phyloP scores from a whole-genome alignment of 352 stramenopile species.

The Phytophthora tentaculata region DNA sequence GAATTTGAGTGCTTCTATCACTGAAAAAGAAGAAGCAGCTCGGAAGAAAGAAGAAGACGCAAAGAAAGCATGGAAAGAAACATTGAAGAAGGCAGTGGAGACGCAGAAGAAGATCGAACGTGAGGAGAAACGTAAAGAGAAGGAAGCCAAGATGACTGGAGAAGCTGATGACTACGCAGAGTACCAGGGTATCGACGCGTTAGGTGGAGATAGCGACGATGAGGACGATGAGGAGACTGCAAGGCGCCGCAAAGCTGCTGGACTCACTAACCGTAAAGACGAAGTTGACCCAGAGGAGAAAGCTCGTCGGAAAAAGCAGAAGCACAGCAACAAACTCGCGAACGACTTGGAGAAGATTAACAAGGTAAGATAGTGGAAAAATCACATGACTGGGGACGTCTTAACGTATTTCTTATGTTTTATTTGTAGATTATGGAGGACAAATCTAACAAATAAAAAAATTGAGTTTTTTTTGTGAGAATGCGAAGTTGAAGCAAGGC shows the following conservation, averaged over 20 bases:
- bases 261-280: constrained; percentile 25
- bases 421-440: constrained; percentile 43
- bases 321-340: constrained; percentile 68
- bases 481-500: no score
- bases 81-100: constrained; percentile 59
- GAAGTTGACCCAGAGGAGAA: constrained; percentile 41
- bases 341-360: constrained; percentile 81
- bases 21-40: constrained; percentile 52
- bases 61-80: constrained; percentile 62
- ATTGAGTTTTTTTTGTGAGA: not conserved
- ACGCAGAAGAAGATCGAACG: constrained; percentile 51
- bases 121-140: constrained; percentile 45
- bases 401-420: not conserved
- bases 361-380: constrained; percentile 54
- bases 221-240: constrained; percentile 54
- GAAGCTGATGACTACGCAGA: constrained; percentile 65
- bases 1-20: constrained; percentile 75
- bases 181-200: constrained; percentile 48
- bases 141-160: constrained; percentile 44
- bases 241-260: constrained; percentile 40
- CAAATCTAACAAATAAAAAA: constrained; percentile 15
- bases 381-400: not conserved
- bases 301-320: constrained; percentile 62
- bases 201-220: constrained; percentile 63
- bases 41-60: constrained; percentile 51